Conservation (phyloP, 768 basidiomycete species). For the Pisolithus orientalis region DNA sequence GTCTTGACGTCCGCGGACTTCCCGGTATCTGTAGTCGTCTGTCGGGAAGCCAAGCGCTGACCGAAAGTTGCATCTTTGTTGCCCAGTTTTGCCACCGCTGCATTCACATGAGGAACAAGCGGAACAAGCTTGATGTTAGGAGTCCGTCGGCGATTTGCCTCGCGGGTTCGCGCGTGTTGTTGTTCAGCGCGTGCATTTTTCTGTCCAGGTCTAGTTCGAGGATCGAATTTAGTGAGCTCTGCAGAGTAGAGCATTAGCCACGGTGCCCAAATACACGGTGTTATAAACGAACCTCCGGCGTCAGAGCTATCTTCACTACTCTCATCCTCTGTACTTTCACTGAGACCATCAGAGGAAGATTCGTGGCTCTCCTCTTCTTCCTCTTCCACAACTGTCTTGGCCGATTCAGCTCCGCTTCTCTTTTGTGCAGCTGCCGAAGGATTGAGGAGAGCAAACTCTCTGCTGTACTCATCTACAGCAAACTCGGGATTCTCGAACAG, state of each 20-base stretch:
- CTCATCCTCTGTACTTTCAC: slow-evolving; percentile 39
- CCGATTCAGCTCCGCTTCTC: slow-evolving; percentile 24
- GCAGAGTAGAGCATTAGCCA: slow-evolving; percentile 8
- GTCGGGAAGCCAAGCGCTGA: slow-evolving; percentile 45
- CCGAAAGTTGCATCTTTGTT: slow-evolving; percentile 64
- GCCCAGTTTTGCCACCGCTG: slow-evolving; percentile 21
- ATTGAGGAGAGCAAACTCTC: slow-evolving; percentile 91
- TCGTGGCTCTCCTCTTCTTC: slow-evolving; percentile 86
- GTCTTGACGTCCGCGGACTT: slow-evolving; percentile 17
- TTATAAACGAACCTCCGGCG: slow-evolving; percentile 41
- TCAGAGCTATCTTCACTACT: slow-evolving; percentile 47
- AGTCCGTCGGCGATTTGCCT: slow-evolving; percentile 32
- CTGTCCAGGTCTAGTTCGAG: slow-evolving; percentile 43
- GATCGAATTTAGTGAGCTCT: slow-evolving; percentile 56
- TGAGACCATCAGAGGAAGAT: slow-evolving; percentile 52
- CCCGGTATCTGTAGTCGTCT: slow-evolving; percentile 7
- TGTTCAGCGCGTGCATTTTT: slow-evolving; percentile 42
- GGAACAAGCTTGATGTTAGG: slow-evolving; percentile 62
- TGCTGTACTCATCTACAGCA: slow-evolving; percentile 79
- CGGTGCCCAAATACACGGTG: slow-evolving; percentile 7
- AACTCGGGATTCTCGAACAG: slow-evolving; percentile 91
- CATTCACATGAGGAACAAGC: slow-evolving; percentile 40
- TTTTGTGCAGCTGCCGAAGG: slow-evolving; percentile 71
- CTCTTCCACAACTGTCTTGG: slow-evolving; percentile 79
- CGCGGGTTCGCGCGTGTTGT: slow-evolving; percentile 37